Evolutionary conservation across 1,284 basidiomycete species (phyloP), one percentile per base, ranked within the genome.

Genomic region (Papiliotrema laurentii): DNA sequence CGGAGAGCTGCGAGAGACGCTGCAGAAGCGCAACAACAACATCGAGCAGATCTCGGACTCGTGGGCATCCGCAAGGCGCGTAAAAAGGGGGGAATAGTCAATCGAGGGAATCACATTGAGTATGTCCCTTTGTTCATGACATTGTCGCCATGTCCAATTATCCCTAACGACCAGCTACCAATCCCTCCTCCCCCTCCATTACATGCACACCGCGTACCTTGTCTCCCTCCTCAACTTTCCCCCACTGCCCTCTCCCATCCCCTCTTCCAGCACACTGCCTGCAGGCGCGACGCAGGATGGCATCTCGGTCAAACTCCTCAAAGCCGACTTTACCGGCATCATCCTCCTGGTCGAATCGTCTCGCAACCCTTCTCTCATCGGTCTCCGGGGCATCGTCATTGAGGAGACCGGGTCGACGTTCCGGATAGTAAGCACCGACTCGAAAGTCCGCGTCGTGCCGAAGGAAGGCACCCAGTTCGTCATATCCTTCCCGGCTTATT

Each of bases 301-400:
- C 0, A 44, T 72, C 26, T 57, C 63, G 33, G 52, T 61, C 38
- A 74, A 74, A 53, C 55, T 78, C 10, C 58, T 72, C 41, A 78
- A 78, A 59, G 73, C 76, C 2, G 76, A 77, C 51, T 72, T 77
- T 27, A 75, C 74, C 6, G 77, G 77, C 11, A 63, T 68, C n/a
- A 27, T 56, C 1, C 49, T 78, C 6, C 36, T 33, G 5, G 53
- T 71, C 31, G 27, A 49, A 10, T 57, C 63, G 9, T 50, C 64
- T 2, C 53, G 55, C 44, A 75, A 75, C 49, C 55, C 63, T 3
- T 63, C 64, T 1, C 58, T 77, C 16, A 52, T 66, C 21, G 69
- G 67, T 0, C 19, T 72, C 2, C 14, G 42, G 18, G 77, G 77
- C 5, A 69, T 77, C 21, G 68, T 77, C 1, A 63, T 77, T 6